Evolutionary conservation across 2,329 filamentous ascomycete species (phyloP).

Genomic region (Amylocarpus encephaloides): DNA sequence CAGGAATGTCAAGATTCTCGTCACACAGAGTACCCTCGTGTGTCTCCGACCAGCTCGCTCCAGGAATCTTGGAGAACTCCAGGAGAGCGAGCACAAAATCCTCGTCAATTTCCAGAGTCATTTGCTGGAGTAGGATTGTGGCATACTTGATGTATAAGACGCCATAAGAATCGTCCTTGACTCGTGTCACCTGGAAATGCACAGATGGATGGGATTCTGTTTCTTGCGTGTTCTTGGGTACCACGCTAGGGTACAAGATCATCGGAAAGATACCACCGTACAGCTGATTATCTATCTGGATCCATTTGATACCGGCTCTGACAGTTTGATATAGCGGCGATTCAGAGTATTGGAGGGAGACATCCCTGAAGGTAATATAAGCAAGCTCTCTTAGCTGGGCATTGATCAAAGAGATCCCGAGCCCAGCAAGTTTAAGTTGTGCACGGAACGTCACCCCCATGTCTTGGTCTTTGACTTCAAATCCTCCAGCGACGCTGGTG

Average conservation of each 20-base stretch:
- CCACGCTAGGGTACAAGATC: constrained; percentile 92
- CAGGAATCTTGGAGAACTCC: constrained; percentile 90
- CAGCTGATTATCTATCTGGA: constrained; percentile 96
- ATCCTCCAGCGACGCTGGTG: constrained; percentile 56
- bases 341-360: constrained; percentile 85
- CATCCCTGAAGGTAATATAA: constrained; percentile 87
- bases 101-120: constrained; percentile 96
- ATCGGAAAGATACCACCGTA: constrained; percentile 98
- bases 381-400: constrained; percentile 85
- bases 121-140: constrained; percentile 86
- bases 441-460: constrained; percentile 84
- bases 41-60: constrained; percentile 74
- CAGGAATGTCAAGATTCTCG: constrained; percentile 82
- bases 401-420: constrained; percentile 92
- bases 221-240: constrained; percentile 89
- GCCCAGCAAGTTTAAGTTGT: constrained; percentile 78
- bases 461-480: constrained; percentile 91
- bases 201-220: constrained; percentile 94
- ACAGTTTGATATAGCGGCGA: constrained; percentile 91
- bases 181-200: constrained; percentile 82
- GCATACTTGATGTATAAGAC: constrained; percentile 99
- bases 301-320: constrained; percentile 91
- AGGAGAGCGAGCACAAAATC: constrained; percentile 96
- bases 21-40: constrained; percentile 82
- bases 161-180: constrained; percentile 97